Conservation (phyloP, 495 filamentous ascomycete genomes). For the Cairneyella variabilis region DNA sequence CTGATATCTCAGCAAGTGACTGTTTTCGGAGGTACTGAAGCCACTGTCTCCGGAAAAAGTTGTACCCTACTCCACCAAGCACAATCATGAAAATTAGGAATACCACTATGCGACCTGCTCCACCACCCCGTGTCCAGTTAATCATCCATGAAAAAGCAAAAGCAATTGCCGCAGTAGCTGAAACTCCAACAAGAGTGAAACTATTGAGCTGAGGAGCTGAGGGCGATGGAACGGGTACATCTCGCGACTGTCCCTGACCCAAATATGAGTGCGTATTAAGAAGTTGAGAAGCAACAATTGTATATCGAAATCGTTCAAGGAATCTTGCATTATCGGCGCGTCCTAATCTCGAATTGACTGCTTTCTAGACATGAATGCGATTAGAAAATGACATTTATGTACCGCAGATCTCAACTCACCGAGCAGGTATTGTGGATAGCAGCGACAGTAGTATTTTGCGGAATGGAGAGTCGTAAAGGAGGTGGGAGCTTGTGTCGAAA, state of each 20-base stretch:
- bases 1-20: slow-evolving; percentile 67
- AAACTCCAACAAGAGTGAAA: slow-evolving; percentile 33
- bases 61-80: slow-evolving; percentile 56
- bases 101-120: slow-evolving; percentile 49
- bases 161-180: slow-evolving; percentile 48
- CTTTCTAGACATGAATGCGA: slow-evolving; percentile 34
- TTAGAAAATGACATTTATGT: slow-evolving; percentile 12
- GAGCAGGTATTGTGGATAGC: slow-evolving; percentile 56
- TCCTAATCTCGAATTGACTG: slow-evolving; percentile 72
- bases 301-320: slow-evolving; percentile 92
- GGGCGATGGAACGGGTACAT: slow-evolving; percentile 7
- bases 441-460: slow-evolving; percentile 45
- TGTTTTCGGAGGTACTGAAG: slow-evolving; percentile 76
- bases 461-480: slow-evolving; percentile 53
- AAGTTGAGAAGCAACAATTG: slow-evolving; percentile 91
- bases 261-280: slow-evolving; percentile 60
- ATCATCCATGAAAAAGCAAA: slow-evolving; percentile 71
- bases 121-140: slow-evolving; percentile 57
- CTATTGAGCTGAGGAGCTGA: slow-evolving; percentile 25
- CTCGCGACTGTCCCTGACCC: slow-evolving; percentile 16
- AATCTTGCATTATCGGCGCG: slow-evolving; percentile 81
- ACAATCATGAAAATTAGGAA: slow-evolving; percentile 54
- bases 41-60: slow-evolving; percentile 77
- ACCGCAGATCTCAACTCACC: slow-evolving; percentile 37
- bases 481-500: slow-evolving; percentile 63